These are phyloP conservation scores for Paramecium pentaurelia DNA, from an alignment of 73 alveolate species.

Conservation along the genomic window DNA sequence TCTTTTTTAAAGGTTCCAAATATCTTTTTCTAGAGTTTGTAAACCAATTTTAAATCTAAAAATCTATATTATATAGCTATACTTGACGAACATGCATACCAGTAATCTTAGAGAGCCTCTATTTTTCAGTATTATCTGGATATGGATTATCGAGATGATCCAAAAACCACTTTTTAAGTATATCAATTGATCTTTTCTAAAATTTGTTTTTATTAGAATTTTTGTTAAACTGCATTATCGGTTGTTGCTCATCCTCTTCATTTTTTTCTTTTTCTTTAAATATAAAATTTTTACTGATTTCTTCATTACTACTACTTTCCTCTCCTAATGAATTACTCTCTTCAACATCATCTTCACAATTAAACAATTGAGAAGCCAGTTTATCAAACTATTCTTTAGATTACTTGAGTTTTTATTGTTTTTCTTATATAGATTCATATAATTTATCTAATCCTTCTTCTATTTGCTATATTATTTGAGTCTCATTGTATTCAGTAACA, in stretches of 20 bases:
- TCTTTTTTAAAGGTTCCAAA: constrained; percentile 32
- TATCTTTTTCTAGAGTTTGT: constrained; percentile 37
- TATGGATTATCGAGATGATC: constrained; percentile 50
- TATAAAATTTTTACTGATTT: background rate
- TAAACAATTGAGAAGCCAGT: background rate
- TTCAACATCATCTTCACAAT: background rate
- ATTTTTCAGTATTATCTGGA: constrained; percentile 34
- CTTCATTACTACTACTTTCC: constrained; percentile 8
- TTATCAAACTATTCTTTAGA: constrained; percentile 34
- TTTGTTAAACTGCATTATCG: constrained; percentile 14
- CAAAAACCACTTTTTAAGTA: constrained; percentile 33
- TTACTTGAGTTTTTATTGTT: background rate
- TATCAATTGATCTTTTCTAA: constrained; percentile 30
- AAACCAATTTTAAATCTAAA: constrained; percentile 43
- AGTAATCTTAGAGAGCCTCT: background rate
- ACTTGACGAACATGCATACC: constrained; percentile 50
- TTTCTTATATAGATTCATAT: background rate
- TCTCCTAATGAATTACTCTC: background rate
- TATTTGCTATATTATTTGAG: background rate
- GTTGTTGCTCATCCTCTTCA: background rate
- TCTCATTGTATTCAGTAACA: background rate
- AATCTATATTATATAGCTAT: background rate
- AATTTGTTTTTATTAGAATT: constrained; percentile 29
- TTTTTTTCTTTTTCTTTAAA: background rate
- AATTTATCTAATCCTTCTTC: constrained; percentile 21